phyloP scores from a whole-genome alignment of 108 stramenopile species.

The Fragilaria radians region DNA sequence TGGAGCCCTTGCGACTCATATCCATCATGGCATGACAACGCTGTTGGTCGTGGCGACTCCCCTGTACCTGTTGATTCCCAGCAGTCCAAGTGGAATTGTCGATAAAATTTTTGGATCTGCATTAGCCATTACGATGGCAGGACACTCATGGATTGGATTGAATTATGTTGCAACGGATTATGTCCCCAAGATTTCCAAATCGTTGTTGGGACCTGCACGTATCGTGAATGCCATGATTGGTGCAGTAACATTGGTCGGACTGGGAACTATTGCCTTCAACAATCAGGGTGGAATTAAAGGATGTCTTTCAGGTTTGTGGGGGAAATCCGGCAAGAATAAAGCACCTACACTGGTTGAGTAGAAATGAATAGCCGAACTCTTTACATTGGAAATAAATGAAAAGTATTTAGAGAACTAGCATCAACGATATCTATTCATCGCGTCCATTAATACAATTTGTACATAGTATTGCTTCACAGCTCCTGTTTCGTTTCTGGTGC shows the following conservation, averaged over 20 bases:
- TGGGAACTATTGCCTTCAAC: slow-evolving; percentile 46
- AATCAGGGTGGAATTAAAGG: slow-evolving; percentile 74
- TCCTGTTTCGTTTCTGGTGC: no score
- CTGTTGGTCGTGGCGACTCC: slow-evolving; percentile 60
- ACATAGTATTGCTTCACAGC: no score
- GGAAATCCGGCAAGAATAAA: no score
- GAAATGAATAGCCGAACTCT: no score
- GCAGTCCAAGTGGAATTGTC: slow-evolving; percentile 53
- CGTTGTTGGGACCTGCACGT: slow-evolving; percentile 64
- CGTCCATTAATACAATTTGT: no score
- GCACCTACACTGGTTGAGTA: no score
- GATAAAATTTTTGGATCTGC: slow-evolving; percentile 66
- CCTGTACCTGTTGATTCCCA: slow-evolving; percentile 54
- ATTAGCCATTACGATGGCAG: slow-evolving; percentile 62
- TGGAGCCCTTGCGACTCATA: slow-evolving; percentile 63
- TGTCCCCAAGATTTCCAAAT: slow-evolving; percentile 77
- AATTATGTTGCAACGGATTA: slow-evolving; percentile 94
- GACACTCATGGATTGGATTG: slow-evolving; percentile 86
- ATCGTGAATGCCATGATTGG: slow-evolving; percentile 61
- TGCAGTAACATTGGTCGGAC: slow-evolving; percentile 52
- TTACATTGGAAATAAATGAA: no score
- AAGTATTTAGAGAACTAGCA: no score
- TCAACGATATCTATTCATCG: no score
- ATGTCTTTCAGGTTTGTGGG: slow-evolving; percentile 69
- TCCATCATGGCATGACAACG: slow-evolving; percentile 63